Percentiles rank a stretch among this genome's conserved stretches.
Evolutionary conservation across 208 protist genomes (phyloP).

Genomic region (Leishmania turanica): DNA sequence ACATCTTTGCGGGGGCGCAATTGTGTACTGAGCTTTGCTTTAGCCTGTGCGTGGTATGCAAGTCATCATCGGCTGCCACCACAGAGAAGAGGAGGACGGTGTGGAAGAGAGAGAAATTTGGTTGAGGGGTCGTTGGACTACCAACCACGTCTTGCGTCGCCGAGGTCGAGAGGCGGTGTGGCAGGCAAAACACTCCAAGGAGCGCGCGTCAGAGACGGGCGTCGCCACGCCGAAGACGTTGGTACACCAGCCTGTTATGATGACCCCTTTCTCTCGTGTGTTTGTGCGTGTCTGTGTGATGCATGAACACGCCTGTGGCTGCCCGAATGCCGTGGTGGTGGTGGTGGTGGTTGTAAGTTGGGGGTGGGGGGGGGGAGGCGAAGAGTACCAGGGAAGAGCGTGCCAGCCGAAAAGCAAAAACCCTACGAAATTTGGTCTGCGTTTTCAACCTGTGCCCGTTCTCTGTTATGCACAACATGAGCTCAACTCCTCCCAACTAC

Average conservation of each 20-base stretch:
- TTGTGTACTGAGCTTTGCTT: not conserved
- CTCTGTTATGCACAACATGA: not conserved
- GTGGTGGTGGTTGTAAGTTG: too few relatives aligned
- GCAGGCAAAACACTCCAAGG: not conserved
- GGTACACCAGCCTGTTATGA: not conserved
- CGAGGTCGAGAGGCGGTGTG: not conserved
- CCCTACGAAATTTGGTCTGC: not conserved
- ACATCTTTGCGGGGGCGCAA: conserved; percentile 12
- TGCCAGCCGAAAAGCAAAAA: not conserved
- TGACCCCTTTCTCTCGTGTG: too few relatives aligned
- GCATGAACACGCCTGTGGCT: too few relatives aligned
- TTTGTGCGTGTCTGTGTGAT: too few relatives aligned
- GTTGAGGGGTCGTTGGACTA: not conserved
- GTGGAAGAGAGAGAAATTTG: not conserved
- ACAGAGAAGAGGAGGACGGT: not conserved
- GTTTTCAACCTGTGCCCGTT: not conserved
- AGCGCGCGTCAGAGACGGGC: too few relatives aligned
- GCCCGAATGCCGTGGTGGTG: too few relatives aligned
- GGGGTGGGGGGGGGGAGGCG: too few relatives aligned
- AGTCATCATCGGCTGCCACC: not conserved
- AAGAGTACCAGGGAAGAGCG: not conserved
- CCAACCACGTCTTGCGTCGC: not conserved
- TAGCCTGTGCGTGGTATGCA: too few relatives aligned
- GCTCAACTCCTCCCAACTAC: not conserved
- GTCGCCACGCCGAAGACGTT: not conserved